Conservation (phyloP, 805 yeast genomes). For the Barnettozyma populi region DNA sequence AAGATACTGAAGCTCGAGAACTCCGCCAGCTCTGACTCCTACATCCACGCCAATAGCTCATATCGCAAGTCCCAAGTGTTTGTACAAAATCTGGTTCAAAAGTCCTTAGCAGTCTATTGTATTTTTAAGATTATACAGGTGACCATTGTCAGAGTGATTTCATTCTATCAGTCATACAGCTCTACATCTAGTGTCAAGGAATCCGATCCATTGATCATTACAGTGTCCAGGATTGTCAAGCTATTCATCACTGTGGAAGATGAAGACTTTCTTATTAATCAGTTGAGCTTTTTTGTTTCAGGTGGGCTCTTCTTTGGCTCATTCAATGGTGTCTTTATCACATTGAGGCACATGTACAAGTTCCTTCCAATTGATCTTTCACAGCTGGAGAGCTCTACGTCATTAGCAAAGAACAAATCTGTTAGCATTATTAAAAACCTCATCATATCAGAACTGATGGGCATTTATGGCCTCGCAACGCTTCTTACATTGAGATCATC, state of each 20-base stretch:
- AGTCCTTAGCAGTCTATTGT: slow-evolving; percentile 30
- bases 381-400: slow-evolving; percentile 11
- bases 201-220: slow-evolving; percentile 35
- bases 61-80: slow-evolving; percentile 1
- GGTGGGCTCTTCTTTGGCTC: slow-evolving; percentile 57
- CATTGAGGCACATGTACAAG: slow-evolving; percentile 48
- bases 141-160: slow-evolving; percentile 24
- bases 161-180: slow-evolving; percentile 13
- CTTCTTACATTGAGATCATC: slow-evolving; percentile 35
- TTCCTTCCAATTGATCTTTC: slow-evolving; percentile 33
- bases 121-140: slow-evolving; percentile 31
- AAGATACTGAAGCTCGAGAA: slow-evolving; percentile 17
- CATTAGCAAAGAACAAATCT: slow-evolving; percentile 12
- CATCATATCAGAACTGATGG: slow-evolving; percentile 33
- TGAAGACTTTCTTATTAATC: slow-evolving; percentile 32
- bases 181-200: slow-evolving; percentile 10
- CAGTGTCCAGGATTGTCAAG: slow-evolving; percentile 30
- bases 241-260: slow-evolving; percentile 30
- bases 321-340: slow-evolving; percentile 56
- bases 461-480: slow-evolving; percentile 36
- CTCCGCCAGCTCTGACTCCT: not conserved
- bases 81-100: not conserved
- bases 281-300: slow-evolving; percentile 44
- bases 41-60: not conserved
- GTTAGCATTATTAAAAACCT: slow-evolving; percentile 37